Conservation (phyloP, 768 basidiomycete species). For the Agaricus bisporus region DNA sequence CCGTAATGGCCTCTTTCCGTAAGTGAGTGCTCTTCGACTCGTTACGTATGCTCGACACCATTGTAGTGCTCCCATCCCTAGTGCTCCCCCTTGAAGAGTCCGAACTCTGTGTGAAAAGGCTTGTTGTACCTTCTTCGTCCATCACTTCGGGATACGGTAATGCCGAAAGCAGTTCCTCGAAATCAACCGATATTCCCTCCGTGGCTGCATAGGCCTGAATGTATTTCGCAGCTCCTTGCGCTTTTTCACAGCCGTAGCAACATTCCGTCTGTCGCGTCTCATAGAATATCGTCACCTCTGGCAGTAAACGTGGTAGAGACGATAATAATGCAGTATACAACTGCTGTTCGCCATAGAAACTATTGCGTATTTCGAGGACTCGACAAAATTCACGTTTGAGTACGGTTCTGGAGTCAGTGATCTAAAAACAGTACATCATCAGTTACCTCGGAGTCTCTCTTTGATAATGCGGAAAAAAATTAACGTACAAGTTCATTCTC, state of each 20-base stretch:
- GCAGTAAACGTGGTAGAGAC: neutral
- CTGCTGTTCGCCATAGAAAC: conserved; percentile 7
- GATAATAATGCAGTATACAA: conserved; percentile 3
- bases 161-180: neutral
- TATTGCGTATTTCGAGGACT: conserved; percentile 8
- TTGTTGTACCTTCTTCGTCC: neutral
- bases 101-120: neutral
- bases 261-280: conserved; percentile 11
- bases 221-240: conserved; percentile 2
- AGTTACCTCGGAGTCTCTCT: neutral
- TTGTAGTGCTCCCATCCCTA: neutral
- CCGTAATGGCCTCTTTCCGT: conserved; percentile 5
- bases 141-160: conserved; percentile 6
- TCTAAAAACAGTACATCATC: neutral
- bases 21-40: neutral
- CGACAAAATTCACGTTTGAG: conserved; percentile 7
- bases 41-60: conserved; percentile 1
- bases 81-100: neutral
- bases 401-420: conserved; percentile 6
- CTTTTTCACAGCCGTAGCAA: conserved; percentile 7
- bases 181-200: conserved; percentile 1
- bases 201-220: neutral
- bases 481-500: conserved; percentile 4
- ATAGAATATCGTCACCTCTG: conserved; percentile 7
- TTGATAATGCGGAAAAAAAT: neutral